phyloP scores from a whole-genome alignment of 2,329 filamentous ascomycete species.

The Aspergillus fijiensis region DNA sequence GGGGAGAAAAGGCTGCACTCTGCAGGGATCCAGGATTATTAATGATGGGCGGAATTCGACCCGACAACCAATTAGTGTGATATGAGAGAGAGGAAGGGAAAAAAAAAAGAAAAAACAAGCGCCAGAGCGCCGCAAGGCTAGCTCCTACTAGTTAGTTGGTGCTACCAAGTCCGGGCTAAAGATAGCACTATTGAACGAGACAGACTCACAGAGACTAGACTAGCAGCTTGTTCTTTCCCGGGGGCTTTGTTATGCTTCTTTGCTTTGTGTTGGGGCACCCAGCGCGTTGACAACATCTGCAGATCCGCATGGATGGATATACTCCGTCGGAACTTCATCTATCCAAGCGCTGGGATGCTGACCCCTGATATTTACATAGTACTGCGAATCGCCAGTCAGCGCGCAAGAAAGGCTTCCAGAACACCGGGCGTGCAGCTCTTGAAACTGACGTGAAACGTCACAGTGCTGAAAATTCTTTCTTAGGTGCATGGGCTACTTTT shows the following conservation, averaged over 20 bases:
- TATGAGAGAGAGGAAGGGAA: too few relatives aligned
- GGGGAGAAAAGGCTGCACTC: not conserved
- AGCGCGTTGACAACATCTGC: not conserved
- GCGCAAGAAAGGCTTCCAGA: constrained; percentile 11
- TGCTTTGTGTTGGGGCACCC: not conserved
- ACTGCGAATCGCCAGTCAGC: constrained; percentile 9
- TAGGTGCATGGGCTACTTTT: constrained; percentile 7
- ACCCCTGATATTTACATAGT: not conserved
- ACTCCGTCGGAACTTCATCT: not conserved
- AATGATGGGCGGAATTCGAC: not conserved
- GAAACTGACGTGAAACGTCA: constrained; percentile 14
- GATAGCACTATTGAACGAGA: not conserved
- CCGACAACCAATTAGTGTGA: not conserved
- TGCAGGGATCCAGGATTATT: not conserved
- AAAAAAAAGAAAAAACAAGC: not conserved
- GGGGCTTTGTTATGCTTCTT: not conserved
- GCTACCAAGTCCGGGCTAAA: not conserved
- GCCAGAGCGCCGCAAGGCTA: not conserved
- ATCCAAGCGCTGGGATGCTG: constrained; percentile 6
- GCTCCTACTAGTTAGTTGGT: not conserved
- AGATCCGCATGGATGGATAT: too few relatives aligned
- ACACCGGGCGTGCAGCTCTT: constrained; percentile 5
- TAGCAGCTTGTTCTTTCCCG: not conserved
- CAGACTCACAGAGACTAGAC: not conserved
- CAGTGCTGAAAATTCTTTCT: not conserved